These are phyloP conservation scores for Pseudogymnoascus sp. DNA, from an alignment of 2,329 filamentous ascomycete species.

Conservation along the genomic window DNA sequence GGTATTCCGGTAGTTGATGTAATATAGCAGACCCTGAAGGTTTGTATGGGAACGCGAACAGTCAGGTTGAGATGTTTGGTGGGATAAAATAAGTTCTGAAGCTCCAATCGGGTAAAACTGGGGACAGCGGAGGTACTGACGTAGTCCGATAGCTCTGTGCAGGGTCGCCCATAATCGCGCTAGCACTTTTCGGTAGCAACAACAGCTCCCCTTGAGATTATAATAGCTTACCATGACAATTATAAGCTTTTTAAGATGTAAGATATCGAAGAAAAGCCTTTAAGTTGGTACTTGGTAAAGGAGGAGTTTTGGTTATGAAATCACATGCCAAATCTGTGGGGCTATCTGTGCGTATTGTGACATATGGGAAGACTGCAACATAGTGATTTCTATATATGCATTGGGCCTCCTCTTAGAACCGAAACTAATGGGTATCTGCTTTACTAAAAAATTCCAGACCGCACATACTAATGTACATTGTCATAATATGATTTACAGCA, in stretches of 20 bases:
- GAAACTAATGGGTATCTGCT: conserved; percentile 1
- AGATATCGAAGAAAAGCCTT: neutral
- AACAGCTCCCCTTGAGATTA: neutral
- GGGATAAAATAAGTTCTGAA: conserved; percentile 6
- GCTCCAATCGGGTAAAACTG: conserved; percentile 4
- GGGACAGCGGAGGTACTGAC: neutral
- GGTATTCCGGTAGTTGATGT: neutral
- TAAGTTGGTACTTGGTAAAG: neutral
- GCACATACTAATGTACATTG: neutral
- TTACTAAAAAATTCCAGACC: neutral
- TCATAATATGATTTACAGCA: neutral
- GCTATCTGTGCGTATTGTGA: neutral
- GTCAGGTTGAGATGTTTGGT: neutral
- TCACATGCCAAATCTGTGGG: neutral
- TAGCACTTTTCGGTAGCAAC: neutral
- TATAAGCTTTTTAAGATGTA: neutral
- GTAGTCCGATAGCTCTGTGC: neutral
- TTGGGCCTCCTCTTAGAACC: neutral
- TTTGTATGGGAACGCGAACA: neutral
- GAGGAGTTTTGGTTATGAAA: neutral
- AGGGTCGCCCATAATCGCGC: neutral
- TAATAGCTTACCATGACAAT: neutral
- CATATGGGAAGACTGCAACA: neutral
- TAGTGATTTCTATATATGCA: neutral
- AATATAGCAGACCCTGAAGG: neutral